Evolutionary conservation across 176 grass and related monocot genomes (phyloP).

Genomic region (Lolium rigidum): DNA sequence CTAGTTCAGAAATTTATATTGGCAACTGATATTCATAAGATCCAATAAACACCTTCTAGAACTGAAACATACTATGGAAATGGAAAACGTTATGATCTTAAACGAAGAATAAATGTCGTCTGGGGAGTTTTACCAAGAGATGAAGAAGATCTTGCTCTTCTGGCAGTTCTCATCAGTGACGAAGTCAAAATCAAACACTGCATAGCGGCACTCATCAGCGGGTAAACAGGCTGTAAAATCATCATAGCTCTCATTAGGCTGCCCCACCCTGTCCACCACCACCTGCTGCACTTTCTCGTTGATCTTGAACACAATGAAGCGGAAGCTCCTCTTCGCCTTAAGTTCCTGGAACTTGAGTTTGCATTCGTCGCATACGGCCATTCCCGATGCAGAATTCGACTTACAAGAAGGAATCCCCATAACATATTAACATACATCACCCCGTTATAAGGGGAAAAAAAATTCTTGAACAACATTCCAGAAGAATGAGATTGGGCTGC

Average conservation of each 20-base stretch:
- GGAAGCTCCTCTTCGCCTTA: conserved; percentile 92
- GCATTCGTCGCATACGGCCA: conserved; percentile 96
- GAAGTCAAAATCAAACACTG: conserved; percentile 95
- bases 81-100: not conserved
- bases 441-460: conserved; percentile 13
- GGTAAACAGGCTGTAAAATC: conserved; percentile 79
- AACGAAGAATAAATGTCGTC: conserved; percentile 3
- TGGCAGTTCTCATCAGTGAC: conserved; percentile 92
- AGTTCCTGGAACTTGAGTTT: conserved; percentile 93
- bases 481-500: not conserved
- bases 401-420: conserved; percentile 44
- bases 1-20: conserved; percentile 20
- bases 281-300: conserved; percentile 95
- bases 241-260: conserved; percentile 70
- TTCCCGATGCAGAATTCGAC: conserved; percentile 97
- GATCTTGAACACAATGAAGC: conserved; percentile 99
- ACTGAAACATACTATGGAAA: conserved; percentile 23
- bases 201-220: conserved; percentile 90
- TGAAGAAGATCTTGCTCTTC: conserved; percentile 99
- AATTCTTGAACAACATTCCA: conserved; percentile 12
- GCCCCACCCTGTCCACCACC: conserved; percentile 79
- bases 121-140: conserved; percentile 65
- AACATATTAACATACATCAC: conserved; percentile 18
- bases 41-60: not conserved
- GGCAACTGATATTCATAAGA: conserved; percentile 9